Base-by-base conservation (phyloP, 75 land plant species). In the Cunninghamia lanceolata region DNA sequence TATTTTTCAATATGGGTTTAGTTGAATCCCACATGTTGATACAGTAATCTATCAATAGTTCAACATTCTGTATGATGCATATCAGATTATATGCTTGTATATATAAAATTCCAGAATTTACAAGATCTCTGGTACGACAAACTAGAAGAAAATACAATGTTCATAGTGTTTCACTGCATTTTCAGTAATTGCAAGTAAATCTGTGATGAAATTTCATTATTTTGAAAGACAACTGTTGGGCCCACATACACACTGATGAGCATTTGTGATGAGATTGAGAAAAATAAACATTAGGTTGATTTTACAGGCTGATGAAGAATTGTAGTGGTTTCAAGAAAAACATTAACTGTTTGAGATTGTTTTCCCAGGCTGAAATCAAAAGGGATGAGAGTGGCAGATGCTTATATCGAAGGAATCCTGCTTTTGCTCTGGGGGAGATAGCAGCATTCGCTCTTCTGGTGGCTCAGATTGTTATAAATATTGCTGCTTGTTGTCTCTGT, bases 401-500 rank as follows among this genome's bases (percentile, higher is more conserved):
- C 75, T 40, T 77, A n/a, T 94, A 95, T 85, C 91, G 93, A 85
- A 84, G 90, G 52, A 94, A 91, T 79, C 94, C 96, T 19, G 94
- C 96, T 16, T 70, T 89, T 17, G 89, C 74, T 35, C 89, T 95
- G 54, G 96, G 96, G 42, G 59, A 86, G 75, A 86, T 88, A 82
- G 90, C 96, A 80, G 95, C 93, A 7, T 56, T 89, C 21, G 73
- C 93, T 40, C 89, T 95, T 76, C 28, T 94, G 86, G 86, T 93
- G 13, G 96, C 96, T 66, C 94, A 95, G 87, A 85, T 92, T 28
- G 85, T 89, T 19, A 87, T 94, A n/a, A 94, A 91, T 70, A 68
- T 87, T 85, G 82, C 90, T 21, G 91, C 90, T 85, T 94, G 96
- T 66, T 94, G 96, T 75, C 83, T 92, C 76, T 95, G 96, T 82